Evolutionary conservation across 2,329 filamentous ascomycete species (phyloP), one percentile per base, ranked within the genome.

Genomic region (Verticillium albo-atrum): DNA sequence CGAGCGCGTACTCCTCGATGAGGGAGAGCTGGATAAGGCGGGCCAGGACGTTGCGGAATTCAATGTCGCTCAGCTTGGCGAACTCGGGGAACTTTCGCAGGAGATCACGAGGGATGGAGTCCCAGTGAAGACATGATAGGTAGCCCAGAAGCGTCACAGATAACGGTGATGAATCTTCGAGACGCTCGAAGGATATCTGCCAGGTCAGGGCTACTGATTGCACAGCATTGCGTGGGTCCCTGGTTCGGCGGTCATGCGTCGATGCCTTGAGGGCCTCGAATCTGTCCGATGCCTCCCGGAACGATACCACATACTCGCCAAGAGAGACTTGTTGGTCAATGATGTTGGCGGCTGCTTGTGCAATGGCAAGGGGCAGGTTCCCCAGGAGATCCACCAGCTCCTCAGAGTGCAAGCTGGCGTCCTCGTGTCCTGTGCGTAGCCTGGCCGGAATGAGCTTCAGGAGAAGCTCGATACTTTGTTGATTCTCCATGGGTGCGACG

Each of bases 281-380:
- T 75, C 6, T 73, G 67, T 54, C 68, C 62, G 47, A 67, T 72
- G 15, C 68, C 12, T 59, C 63, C 4, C 55, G 59, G 6, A 75
- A 60, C 0, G 75, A 66, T 1, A 27, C 56, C 25, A 75, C 56
- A 58, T 77, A 77, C 25, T 67, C 60, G 2, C 25, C 7, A 3
- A 72, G 55, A 3, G 66, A 34, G 5, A 66, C 60, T 5, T 60
- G 61, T 30, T 60, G 72, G 20, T 58, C 51, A 56, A 73, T 74
- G 14, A 79, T 64, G 60, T 76, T 78, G 7, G 74, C 72, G 3
- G 71, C 67, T 17, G 74, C 71, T 66, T 77, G 68, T n/a, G 65
- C 67, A 23, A 77, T 77, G 14, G 73, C 75, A 7, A 77, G 66
- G 0, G 77, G 78, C 25, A 80, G 71, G 59, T 66, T 73, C 0